Base-by-base conservation (phyloP, 2,329 filamentous ascomycete genomes). In the Rhynchosporium secalis region DNA sequence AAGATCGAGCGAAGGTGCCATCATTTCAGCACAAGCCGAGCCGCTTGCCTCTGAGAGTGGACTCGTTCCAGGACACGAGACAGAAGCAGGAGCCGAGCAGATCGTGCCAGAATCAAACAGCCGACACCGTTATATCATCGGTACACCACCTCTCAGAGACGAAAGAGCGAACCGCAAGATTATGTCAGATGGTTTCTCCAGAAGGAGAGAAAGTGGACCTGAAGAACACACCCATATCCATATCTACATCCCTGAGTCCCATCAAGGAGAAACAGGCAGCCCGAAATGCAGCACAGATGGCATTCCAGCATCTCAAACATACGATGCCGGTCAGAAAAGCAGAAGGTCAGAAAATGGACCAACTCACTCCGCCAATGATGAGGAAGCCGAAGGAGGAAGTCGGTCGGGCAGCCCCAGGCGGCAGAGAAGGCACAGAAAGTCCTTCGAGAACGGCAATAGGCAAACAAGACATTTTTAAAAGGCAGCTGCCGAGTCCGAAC, bases 261-360 rank as follows among this genome's bases (percentile, higher is more conserved):
- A 45, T 47, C 55, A 61, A 64, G 43, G 54, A 58, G 55, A 49
- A 62, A 12, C 45, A 58, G 10, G 54, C 59, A 40, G 65, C 62
- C 20, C 57, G 56, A 96, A 96, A 87, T 89, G 91, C 81, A 86
- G 84, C 75, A 87, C 89, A 76, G 84, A 86, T 76, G 85, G 91
- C 76, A 83, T 85, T 75, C 85, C 89, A 68, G 72, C 77, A 47
- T 59, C 65, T 56, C 58, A 63, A 38, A 58, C 66, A 48, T 60
- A 64, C 60, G 49, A 65, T 49, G 55, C 31, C 62, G 49, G 43
- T 41, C 38, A 63, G 58, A 38, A 65, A 60, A 55, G 49, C 60
- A 41, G 64, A 61, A 62, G 59, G 58, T 78, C 86, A 75, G 80
- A 83, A 20, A 12, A 41, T 43, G 31, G 57, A 55, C 12, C 51